Conservation (phyloP, 805 yeast species). For the Spathaspora hagerdaliae region DNA sequence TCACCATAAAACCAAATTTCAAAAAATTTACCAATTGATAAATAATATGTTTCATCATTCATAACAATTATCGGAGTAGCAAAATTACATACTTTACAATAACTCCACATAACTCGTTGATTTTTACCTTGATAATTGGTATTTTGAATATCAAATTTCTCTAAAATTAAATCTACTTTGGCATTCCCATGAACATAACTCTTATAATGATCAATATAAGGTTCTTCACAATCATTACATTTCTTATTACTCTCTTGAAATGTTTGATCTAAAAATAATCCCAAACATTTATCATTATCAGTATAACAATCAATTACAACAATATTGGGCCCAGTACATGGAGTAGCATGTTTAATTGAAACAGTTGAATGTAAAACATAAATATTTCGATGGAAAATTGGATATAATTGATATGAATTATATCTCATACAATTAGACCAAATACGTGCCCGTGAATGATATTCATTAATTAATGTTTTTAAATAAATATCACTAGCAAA, state of each 20-base stretch:
- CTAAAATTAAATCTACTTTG: slow-evolving; percentile 73
- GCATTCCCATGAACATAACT: slow-evolving; percentile 88
- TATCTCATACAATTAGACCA: slow-evolving; percentile 38
- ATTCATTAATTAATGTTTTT: slow-evolving; percentile 50
- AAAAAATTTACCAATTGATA: slow-evolving; percentile 88
- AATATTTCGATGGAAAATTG: slow-evolving; percentile 67
- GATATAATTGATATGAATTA: slow-evolving; percentile 37
- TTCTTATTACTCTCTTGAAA: slow-evolving; percentile 60
- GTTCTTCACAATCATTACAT: slow-evolving; percentile 80
- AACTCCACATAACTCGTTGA: slow-evolving; percentile 85
- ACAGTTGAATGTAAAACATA: slow-evolving; percentile 78
- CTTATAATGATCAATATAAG: slow-evolving; percentile 69
- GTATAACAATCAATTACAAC: slow-evolving; percentile 83
- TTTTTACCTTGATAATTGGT: slow-evolving; percentile 20
- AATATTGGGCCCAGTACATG: slow-evolving; percentile 89
- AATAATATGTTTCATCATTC: slow-evolving; percentile 84
- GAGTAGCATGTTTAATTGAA: slow-evolving; percentile 78
- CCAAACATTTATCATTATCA: slow-evolving; percentile 86
- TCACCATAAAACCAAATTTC: slow-evolving; percentile 77
- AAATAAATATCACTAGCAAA: slow-evolving; percentile 31
- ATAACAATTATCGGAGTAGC: slow-evolving; percentile 75
- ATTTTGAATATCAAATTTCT: slow-evolving; percentile 32
- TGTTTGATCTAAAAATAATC: slow-evolving; percentile 80
- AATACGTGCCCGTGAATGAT: slow-evolving; percentile 41
- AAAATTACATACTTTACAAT: slow-evolving; percentile 73